Conservation (phyloP, 1,139 yeast genomes). For the Hyphopichia wangnamkhiaoensis region DNA sequence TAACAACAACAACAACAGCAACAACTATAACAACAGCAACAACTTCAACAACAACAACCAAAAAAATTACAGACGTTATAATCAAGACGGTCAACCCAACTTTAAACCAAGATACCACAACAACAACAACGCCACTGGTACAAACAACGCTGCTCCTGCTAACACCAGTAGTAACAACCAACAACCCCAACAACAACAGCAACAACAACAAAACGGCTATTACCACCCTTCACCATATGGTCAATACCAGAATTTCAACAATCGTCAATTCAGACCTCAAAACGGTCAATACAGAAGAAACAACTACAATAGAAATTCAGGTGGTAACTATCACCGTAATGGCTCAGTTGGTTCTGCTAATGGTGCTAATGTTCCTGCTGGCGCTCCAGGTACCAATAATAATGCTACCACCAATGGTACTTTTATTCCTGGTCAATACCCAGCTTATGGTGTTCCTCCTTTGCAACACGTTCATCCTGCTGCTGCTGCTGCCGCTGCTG, state of each 20-base stretch:
- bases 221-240: slow-evolving; percentile 29
- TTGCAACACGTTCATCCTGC: slow-evolving; percentile 5
- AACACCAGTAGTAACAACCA: slow-evolving; percentile 5
- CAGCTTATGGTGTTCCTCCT: slow-evolving; percentile 4
- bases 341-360: slow-evolving; percentile 14
- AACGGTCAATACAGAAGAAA: slow-evolving; percentile 16
- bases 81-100: slow-evolving; percentile 15
- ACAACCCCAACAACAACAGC: slow-evolving; percentile 9
- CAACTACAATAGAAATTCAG: slow-evolving; percentile 10
- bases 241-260: slow-evolving; percentile 22
- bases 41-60: slow-evolving; percentile 16
- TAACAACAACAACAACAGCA: slow-evolving; percentile 8
- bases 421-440: slow-evolving; percentile 3
- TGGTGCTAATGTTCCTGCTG: slow-evolving; percentile 4
- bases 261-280: slow-evolving; percentile 27
- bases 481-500: slow-evolving; percentile 1
- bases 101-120: slow-evolving; percentile 20
- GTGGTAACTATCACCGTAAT: slow-evolving; percentile 18
- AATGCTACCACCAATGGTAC: slow-evolving; percentile 1
- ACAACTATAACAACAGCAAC: slow-evolving; percentile 12
- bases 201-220: slow-evolving; percentile 19
- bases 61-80: slow-evolving; percentile 22
- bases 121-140: slow-evolving; percentile 19
- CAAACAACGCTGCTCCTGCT: slow-evolving; percentile 14
- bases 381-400: not conserved